Conservation (phyloP, 1,139 yeast species). For the Saccharomycopsis phalli region DNA sequence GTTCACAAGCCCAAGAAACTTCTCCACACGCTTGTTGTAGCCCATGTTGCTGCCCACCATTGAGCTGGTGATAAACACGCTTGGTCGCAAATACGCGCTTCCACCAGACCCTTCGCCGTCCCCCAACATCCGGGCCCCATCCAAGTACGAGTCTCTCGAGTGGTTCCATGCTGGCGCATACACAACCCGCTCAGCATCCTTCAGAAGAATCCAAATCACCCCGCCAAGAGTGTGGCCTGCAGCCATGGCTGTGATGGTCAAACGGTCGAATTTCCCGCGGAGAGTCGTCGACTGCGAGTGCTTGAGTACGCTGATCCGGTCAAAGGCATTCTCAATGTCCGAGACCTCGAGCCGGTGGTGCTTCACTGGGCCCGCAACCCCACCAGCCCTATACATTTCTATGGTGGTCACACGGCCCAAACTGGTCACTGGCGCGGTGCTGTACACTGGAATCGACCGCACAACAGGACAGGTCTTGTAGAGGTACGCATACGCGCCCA, state of each 20-base stretch:
- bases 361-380: slow-evolving; percentile 66
- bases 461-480: slow-evolving; percentile 34
- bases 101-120: slow-evolving; percentile 47
- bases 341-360: slow-evolving; percentile 54
- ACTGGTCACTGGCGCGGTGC: slow-evolving; percentile 83
- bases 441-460: slow-evolving; percentile 57
- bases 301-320: slow-evolving; percentile 57
- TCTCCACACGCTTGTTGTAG: slow-evolving; percentile 55
- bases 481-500: slow-evolving; percentile 73
- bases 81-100: slow-evolving; percentile 58
- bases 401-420: slow-evolving; percentile 80
- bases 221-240: slow-evolving; percentile 96
- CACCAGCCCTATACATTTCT: slow-evolving; percentile 66
- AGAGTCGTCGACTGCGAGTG: slow-evolving; percentile 69
- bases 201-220: slow-evolving; percentile 70
- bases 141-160: slow-evolving; percentile 75
- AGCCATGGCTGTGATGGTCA: slow-evolving; percentile 61
- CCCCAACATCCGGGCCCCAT: slow-evolving; percentile 66
- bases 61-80: slow-evolving; percentile 73
- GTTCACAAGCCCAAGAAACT: slow-evolving; percentile 54
- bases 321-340: slow-evolving; percentile 77
- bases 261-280: slow-evolving; percentile 39
- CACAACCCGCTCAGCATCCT: slow-evolving; percentile 67
- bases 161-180: slow-evolving; percentile 97
- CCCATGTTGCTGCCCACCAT: slow-evolving; percentile 61